These are phyloP conservation scores for Phoma sp. DNA, from an alignment of 2,329 filamentous ascomycete species.

Conservation along the genomic window DNA sequence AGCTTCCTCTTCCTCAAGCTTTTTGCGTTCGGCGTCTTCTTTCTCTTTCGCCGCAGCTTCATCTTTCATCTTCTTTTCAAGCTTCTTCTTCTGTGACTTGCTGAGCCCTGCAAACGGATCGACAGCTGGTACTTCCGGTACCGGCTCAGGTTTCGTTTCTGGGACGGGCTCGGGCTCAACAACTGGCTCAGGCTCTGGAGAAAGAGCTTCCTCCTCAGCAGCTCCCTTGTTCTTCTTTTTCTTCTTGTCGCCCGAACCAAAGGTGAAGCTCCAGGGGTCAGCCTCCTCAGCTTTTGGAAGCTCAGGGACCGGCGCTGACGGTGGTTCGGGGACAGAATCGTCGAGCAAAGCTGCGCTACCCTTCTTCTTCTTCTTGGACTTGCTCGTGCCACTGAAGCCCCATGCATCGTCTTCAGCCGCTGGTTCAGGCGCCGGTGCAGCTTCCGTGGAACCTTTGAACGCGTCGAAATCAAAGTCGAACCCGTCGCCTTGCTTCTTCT, in stretches of 20 bases:
- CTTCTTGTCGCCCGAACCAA: constrained; percentile 27
- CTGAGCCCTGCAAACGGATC: constrained; percentile 41
- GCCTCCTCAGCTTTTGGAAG: constrained; percentile 36
- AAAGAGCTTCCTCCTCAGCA: constrained; percentile 28
- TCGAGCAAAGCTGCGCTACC: constrained; percentile 28
- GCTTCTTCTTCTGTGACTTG: constrained; percentile 40
- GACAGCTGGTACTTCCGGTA: constrained; percentile 48
- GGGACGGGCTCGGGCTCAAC: constrained; percentile 24
- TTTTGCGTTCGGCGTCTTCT: constrained; percentile 28
- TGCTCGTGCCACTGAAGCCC: constrained; percentile 47
- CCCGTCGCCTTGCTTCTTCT: constrained; percentile 44
- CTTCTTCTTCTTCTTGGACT: constrained; percentile 53
- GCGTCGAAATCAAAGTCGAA: constrained; percentile 48
- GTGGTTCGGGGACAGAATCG: constrained; percentile 31
- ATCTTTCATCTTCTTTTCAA: constrained; percentile 46
- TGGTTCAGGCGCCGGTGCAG: constrained; percentile 21
- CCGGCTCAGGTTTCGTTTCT: constrained; percentile 41
- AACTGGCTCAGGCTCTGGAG: constrained; percentile 26
- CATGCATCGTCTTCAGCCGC: constrained; percentile 42
- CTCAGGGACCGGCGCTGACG: constrained; percentile 30
- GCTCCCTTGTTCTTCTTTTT: constrained; percentile 41
- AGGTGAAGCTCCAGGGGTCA: constrained; percentile 38
- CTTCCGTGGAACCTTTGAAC: constrained; percentile 29
- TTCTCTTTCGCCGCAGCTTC: constrained; percentile 36
- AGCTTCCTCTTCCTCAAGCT: constrained; percentile 32